Evolutionary conservation across 2,329 filamentous ascomycete species (phyloP), one percentile per base, ranked within the genome.

Genomic region (Nigrograna mackinnonii): DNA sequence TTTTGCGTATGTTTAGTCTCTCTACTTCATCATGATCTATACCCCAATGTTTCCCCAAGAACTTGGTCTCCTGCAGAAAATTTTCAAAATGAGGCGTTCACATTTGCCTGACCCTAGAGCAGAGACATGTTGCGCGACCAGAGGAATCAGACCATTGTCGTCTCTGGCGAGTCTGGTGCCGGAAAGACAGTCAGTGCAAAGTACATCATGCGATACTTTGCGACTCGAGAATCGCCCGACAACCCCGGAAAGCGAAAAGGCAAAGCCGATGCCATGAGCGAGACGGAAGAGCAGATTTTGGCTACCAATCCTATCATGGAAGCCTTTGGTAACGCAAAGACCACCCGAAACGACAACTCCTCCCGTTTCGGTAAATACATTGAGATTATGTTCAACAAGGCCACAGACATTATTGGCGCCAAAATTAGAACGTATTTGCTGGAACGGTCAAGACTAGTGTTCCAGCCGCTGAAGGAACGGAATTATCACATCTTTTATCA

Each of bases 401-500:
- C 86, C 62, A 96, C 90, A 49, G 94, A 95, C 68, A 99, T 99
- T 60, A 96, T 97, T 64, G 94, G 94, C 56, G 94, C 94, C 43
- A 95, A 95, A 76, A 99, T 99, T 65, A 83, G 94, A 58, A 96
- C 91, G 42, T 99, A 99, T 65, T 78, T 99, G 54, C 78, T 99
- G 33, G 94, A 99, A 70, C 88, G 94, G 47, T 97, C 94, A 49
- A 86, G 94, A 74, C 78, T 99, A 60, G 94, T 97, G 14, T 99
- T 97, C 71, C 94, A 99, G 67, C 94, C 94, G 31, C 77, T 96
- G 51, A 97, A 96, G 74, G 94, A 99, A 76, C 83, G 94, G 55
- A 99, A 99, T 70, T 99, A 99, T 73, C 94, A 99, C 71, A 92
- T 99, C 60, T 99, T 99, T 75, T 99, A 99, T 71, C 94, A 99